A percentile compares a stretch with the other conserved stretches of the same genome.
These are phyloP conservation scores for Leccinum subrobustum DNA, from an alignment of 1,284 basidiomycete genomes.

Conservation along the genomic window DNA sequence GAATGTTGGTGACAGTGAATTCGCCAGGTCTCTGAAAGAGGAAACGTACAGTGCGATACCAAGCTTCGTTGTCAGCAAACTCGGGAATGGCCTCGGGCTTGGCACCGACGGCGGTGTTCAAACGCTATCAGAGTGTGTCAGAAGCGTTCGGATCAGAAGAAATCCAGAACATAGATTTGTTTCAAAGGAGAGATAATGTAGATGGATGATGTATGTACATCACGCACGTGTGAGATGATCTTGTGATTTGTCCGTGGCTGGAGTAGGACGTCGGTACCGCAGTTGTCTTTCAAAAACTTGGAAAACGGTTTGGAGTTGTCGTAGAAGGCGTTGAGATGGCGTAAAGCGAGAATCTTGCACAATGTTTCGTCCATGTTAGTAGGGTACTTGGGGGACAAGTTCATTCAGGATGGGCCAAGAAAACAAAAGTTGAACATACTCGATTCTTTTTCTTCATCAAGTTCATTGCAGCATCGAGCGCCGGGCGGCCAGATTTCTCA, in stretches of 20 bases:
- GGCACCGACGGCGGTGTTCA: slow-evolving; percentile 18
- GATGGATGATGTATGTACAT: background rate
- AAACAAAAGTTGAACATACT: slow-evolving; percentile 13
- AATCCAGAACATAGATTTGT: background rate
- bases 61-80: slow-evolving; percentile 26
- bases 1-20: background rate
- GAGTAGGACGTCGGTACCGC: slow-evolving; percentile 18
- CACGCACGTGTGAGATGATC: slow-evolving; percentile 28
- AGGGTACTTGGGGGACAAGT: slow-evolving; percentile 11
- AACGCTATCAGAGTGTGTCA: slow-evolving; percentile 15
- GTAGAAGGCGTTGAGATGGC: slow-evolving; percentile 17
- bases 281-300: slow-evolving; percentile 23
- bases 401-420: background rate
- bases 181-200: background rate
- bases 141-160: background rate
- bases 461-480: slow-evolving; percentile 1
- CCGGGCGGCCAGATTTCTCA: slow-evolving; percentile 5
- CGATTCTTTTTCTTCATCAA: slow-evolving; percentile 13
- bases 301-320: slow-evolving; percentile 31
- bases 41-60: slow-evolving; percentile 28
- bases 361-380: background rate
- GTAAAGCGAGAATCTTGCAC: slow-evolving; percentile 6
- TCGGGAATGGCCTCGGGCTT: slow-evolving; percentile 18
- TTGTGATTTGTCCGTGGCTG: slow-evolving; percentile 21
- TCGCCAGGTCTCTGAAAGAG: background rate